phyloP scores from a whole-genome alignment of 2,329 filamentous ascomycete species.

The Aureobasidium vineae region DNA sequence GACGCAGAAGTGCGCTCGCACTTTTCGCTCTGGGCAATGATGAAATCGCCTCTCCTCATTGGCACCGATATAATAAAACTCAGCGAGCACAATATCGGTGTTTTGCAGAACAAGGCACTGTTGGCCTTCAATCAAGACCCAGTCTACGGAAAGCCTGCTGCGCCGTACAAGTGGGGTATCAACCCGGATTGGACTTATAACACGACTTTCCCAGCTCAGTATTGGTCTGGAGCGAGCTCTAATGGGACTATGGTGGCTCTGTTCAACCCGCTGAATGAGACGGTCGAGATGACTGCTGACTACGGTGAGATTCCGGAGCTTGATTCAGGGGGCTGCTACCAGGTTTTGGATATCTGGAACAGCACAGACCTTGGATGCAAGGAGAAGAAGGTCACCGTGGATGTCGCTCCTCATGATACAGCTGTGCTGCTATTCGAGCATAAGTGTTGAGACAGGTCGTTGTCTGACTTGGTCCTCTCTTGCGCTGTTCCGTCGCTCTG shows the following conservation, averaged over 20 bases:
- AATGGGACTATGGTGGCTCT: background rate
- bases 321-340: background rate
- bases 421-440: background rate
- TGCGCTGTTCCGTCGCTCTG: too few species aligned
- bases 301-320: background rate
- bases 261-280: background rate
- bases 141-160: background rate
- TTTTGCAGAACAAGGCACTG: constrained; percentile 40
- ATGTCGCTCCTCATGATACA: background rate
- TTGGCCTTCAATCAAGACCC: constrained; percentile 53
- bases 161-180: background rate
- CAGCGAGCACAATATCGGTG: constrained; percentile 43
- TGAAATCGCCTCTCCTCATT: constrained; percentile 54
- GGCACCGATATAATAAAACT: constrained; percentile 48
- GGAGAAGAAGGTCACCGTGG: background rate
- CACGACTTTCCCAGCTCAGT: background rate
- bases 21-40: constrained; percentile 54
- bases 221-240: background rate
- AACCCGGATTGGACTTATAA: background rate
- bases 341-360: background rate
- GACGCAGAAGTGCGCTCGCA: constrained; percentile 53
- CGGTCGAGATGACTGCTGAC: background rate
- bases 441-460: background rate
- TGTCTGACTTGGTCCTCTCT: too few species aligned
- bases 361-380: background rate